Conservation (phyloP, 768 basidiomycete genomes). For the Pulveroboletus frians region DNA sequence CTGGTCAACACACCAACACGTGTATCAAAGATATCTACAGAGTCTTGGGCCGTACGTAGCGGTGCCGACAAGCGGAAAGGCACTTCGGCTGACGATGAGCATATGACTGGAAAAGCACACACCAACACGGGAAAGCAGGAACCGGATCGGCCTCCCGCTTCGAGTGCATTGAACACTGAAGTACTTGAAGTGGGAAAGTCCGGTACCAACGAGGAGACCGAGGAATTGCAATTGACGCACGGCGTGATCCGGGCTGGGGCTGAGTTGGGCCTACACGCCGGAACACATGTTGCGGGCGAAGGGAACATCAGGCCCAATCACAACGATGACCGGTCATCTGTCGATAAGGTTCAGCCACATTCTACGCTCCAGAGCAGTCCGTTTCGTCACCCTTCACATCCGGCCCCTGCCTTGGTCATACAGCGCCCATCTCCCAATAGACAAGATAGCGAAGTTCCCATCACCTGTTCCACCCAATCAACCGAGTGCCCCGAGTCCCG, state of each 20-base stretch:
- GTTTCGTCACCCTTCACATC: neutral
- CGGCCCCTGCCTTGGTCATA: neutral
- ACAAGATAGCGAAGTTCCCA: neutral
- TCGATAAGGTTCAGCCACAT: constrained; percentile 4
- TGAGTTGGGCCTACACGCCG: neutral
- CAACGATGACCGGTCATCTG: constrained; percentile 2
- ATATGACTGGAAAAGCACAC: neutral
- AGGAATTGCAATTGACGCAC: constrained; percentile 5
- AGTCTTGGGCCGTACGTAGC: neutral
- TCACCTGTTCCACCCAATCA: neutral
- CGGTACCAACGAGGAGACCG: constrained; percentile 8
- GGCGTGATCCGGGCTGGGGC: neutral
- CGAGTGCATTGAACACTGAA: too few species aligned
- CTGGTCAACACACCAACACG: neutral
- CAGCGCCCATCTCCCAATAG: neutral
- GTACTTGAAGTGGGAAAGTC: constrained; percentile 9
- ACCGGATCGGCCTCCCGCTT: neutral
- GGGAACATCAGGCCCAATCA: neutral
- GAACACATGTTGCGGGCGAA: neutral
- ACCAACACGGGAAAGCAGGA: neutral
- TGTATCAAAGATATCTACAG: constrained; percentile 4
- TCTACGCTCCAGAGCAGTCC: neutral
- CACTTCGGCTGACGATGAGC: neutral
- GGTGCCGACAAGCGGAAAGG: neutral
- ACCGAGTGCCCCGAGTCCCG: neutral